Base-by-base conservation (phyloP, 352 stramenopile species). In the Phytopythium cucurbitacearum region DNA sequence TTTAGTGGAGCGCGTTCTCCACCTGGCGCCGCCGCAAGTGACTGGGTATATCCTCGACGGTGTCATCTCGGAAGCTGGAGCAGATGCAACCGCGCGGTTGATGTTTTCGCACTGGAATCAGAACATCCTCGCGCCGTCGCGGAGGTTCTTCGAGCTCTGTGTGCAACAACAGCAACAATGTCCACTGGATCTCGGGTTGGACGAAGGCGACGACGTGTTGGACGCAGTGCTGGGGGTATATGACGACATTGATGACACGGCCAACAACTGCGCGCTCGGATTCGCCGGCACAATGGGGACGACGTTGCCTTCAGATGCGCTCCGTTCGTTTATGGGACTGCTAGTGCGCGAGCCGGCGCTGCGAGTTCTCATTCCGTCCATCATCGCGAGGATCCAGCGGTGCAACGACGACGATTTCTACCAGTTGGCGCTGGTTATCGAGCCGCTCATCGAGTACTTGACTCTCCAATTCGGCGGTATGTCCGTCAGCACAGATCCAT, bases 1-100 rank as follows among this genome's bases (percentile, higher is more conserved):
- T 41, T 53, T 85, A n/a, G 65, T 73, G 5, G 71, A 85, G 42
- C 65, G 76, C 0, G 49, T 77, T 3, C 80, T 87, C 48, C 76
- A 85, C 46, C 48, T 87, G 7, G 59, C 64, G 12, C 64, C 68
- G 3, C 11, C 48, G 10, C 51, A 61, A 35, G 56, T 87, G 21
- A 64, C 62, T 7, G 73, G 76, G 1, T 87, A 77, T 48, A 65
- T 83, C 38, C 56, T 87, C n/a, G 66, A 85, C 57, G 72, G 69
- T 3, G 59, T 79, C 32, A 57, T 70, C 7, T 67, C 62, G 3
- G 59, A 69, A 42, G 61, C 73, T 1, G 65, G 66, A 0, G 32
- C 60, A 5, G 58, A 57, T 52, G n/a, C 43, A 37, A 40, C 54
- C 21, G 48, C 59, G 4, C 53, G 59, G 10, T 45, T 64, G 15